Base-by-base conservation (phyloP, 345 rosid genomes). In the Atalantia buxifolia region DNA sequence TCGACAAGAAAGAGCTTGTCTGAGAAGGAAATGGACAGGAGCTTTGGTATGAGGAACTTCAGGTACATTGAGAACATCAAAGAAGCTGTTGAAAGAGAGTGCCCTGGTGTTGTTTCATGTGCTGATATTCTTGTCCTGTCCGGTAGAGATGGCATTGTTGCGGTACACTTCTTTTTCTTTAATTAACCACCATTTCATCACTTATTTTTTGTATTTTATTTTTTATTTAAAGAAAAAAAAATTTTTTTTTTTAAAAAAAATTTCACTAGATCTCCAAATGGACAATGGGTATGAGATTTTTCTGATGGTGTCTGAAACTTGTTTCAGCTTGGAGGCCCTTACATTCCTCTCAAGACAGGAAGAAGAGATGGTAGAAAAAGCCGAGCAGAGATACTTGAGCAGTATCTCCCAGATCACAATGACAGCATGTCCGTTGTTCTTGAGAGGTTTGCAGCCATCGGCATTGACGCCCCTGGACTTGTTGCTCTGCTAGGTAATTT, bases 1-100 rank as follows among this genome's bases (percentile, higher is more conserved):
- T 95, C 99, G 16, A 95, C 97, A 62, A 91, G 99, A 84, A 93
- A 96, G 85, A 86, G 72, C 84, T 81, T 95, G 85, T 94, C 98
- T 30, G 99, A 93, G 90, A 95, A 93, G 89, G 99, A 95, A 75
- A 90, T 92, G 9, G 99, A 93, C 89, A 85, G 99, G 83, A 95
- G 98, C 83, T 95, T 95, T 81, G 99, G 98, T 0, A 79, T 95
- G 28, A 91, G 99, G 83, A 95, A 95, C 86, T 95, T 95, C 81
- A 91, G 99, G 81, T 95, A 95, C 88, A 82, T 95, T n/a, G 99
- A 93, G 67, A 83, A 85, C 74, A 87, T 95, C 81, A 95, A 95
- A 63, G 99, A 95, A 82, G 99, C 98, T 80, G 87, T 95, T 3
- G 99, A 95, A 82, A 91, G 98, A 45, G 98, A 95, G 79, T 95